Conservation (phyloP, 73 alveolate species). For the Paramecium pentaurelia region DNA sequence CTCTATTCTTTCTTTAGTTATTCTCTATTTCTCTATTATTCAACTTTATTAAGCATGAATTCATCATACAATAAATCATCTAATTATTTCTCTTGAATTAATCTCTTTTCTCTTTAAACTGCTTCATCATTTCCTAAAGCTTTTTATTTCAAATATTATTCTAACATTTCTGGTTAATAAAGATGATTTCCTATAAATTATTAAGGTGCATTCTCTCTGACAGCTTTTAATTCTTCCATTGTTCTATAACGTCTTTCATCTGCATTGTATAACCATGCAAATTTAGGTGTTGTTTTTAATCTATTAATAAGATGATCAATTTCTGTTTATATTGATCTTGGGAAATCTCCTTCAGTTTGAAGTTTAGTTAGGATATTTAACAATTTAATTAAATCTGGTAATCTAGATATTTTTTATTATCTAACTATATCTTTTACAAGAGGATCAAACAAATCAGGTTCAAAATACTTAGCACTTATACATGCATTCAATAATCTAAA, state of each 20-base stretch:
- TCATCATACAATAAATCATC: constrained; percentile 36
- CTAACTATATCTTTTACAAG: not conserved
- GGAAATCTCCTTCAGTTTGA: not conserved
- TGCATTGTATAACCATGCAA: not conserved
- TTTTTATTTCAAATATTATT: not conserved
- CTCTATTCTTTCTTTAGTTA: not conserved
- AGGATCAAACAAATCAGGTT: constrained; percentile 1
- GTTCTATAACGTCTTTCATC: constrained; percentile 23
- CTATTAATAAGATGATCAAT: not conserved
- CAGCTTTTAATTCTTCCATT: not conserved
- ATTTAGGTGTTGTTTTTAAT: not conserved
- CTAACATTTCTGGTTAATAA: not conserved
- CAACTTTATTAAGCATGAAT: not conserved
- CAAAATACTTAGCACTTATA: constrained; percentile 25
- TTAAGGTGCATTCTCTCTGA: not conserved
- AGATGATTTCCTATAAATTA: not conserved
- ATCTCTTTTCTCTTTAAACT: constrained; percentile 1
- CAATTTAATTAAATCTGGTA: not conserved
- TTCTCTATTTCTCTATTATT: not conserved
- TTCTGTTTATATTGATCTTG: not conserved
- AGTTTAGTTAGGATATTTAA: not conserved
- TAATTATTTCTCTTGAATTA: not conserved
- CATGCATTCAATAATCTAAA: not conserved
- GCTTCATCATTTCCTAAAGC: not conserved
- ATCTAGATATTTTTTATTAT: not conserved